phyloP scores from a whole-genome alignment of 805 yeast species.

The Suhomyces vadensis region DNA sequence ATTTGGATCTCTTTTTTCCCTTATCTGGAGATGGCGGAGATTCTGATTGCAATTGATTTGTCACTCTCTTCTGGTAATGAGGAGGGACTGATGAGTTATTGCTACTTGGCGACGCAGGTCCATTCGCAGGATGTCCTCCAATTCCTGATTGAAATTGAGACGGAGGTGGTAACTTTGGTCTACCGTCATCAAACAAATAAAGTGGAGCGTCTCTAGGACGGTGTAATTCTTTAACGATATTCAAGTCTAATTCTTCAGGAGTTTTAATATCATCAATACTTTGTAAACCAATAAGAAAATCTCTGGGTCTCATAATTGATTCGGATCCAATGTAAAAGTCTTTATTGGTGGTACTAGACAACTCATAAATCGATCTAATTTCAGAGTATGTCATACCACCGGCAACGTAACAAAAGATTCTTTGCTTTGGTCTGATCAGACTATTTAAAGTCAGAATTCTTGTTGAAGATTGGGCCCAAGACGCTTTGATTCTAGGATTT shows the following conservation, averaged over 20 bases:
- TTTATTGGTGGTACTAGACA: conserved; percentile 59
- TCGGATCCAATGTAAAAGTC: conserved; percentile 85
- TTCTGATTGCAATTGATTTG: conserved; percentile 8
- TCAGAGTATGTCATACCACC: conserved; percentile 92
- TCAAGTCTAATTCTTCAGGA: conserved; percentile 45
- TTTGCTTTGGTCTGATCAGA: conserved; percentile 47
- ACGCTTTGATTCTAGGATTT: conserved; percentile 70
- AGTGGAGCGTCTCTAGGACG: conserved; percentile 44
- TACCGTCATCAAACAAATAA: conserved; percentile 38
- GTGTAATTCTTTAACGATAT: conserved; percentile 29
- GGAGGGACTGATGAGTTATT: conserved; percentile 18
- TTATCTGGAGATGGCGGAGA: conserved; percentile 11
- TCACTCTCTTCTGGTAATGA: conserved; percentile 28
- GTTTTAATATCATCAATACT: conserved; percentile 38
- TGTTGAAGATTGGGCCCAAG: conserved; percentile 60
- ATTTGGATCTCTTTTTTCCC: conserved; percentile 49
- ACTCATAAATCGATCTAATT: conserved; percentile 69
- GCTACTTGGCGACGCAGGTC: conserved; percentile 8
- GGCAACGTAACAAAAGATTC: conserved; percentile 76
- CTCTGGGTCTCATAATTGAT: conserved; percentile 61
- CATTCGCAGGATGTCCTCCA: conserved; percentile 13
- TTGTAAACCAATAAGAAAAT: conserved; percentile 45
- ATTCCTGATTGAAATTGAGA: conserved; percentile 19
- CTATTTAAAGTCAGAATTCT: conserved; percentile 7
- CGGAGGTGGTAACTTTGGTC: conserved; percentile 16